These are phyloP conservation scores for Nepenthes gracilis DNA, from an alignment of 148 eudicot species.

Conservation along the genomic window DNA sequence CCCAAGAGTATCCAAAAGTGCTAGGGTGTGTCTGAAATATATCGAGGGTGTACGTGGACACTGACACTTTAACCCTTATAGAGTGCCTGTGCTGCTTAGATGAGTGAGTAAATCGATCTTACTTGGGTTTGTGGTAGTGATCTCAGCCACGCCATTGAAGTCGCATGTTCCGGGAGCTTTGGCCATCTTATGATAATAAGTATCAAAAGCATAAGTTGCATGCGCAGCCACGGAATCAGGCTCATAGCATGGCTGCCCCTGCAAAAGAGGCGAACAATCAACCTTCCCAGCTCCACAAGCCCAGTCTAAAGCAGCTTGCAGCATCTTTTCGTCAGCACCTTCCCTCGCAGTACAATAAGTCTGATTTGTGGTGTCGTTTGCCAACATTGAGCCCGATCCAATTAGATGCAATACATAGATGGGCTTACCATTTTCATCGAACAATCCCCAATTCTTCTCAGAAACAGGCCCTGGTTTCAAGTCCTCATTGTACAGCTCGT, in stretches of 20 bases:
- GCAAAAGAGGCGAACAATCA: constrained; percentile 50
- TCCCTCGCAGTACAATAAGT: constrained; percentile 43
- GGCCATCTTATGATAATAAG: constrained; percentile 54
- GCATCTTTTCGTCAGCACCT: constrained; percentile 62
- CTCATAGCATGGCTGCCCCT: constrained; percentile 72
- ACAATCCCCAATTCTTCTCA: constrained; percentile 86
- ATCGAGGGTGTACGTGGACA: no score
- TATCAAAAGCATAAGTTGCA: constrained; percentile 66
- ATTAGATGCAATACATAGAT: constrained; percentile 43
- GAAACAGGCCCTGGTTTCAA: constrained; percentile 53
- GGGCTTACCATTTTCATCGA: constrained; percentile 53
- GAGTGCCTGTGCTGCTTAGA: no score
- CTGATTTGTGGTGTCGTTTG: constrained; percentile 27
- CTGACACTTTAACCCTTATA: no score
- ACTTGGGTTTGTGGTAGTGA: constrained; percentile 82
- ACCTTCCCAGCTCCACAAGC: constrained; percentile 95
- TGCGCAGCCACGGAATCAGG: constrained; percentile 64
- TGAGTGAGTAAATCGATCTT: constrained; percentile 10
- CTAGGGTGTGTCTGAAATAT: no score
- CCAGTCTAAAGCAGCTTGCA: constrained; percentile 95
- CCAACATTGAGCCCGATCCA: constrained; percentile 40
- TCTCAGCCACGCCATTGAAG: constrained; percentile 78
- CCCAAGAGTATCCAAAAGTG: no score
- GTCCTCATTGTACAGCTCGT: constrained; percentile 84
- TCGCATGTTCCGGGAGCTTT: constrained; percentile 54